Base-by-base conservation (phyloP, 768 basidiomycete genomes). In the Macrolepiota dolichaula region DNA sequence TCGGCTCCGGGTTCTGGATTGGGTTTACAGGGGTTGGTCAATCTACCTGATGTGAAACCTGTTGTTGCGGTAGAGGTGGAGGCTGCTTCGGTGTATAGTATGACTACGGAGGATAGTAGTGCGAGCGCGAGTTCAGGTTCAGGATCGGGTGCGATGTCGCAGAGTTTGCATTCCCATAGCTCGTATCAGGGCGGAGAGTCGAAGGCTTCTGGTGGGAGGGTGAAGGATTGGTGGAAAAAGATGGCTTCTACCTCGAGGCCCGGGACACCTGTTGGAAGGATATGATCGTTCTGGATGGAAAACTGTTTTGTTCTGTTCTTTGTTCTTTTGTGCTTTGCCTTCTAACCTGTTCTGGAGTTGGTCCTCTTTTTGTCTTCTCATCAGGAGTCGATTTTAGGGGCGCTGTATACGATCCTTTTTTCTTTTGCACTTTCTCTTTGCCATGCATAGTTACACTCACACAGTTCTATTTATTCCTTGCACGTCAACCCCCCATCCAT, bases 201-300 rank as follows among this genome's bases (percentile, higher is more conserved):
- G 17, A 55, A 61, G 29, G 57, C 62, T 52, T 47, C 2, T 37
- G 63, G 35, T 47, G 47, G 53, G 15, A 61, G 66, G 2, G 59
- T 70, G 29, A 70, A 57, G 57, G 66, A 57, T 6, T 70, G 69
- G 69, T 66, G 61, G 56, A 68, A 29, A 62, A 67, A 52, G 51
- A 59, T 56, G 40, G 49, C 50, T 53, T 66, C 67, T 19, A 7
- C 29, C 29, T 63, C 55, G 27, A 38, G 67, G 44, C 67, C 67
- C 54, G 55, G 42, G 37, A 68, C 67, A 25, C 67, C 53, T 12
- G 37, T 42, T 17, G 47, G 47, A 36, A n/a, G n/a, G 37, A 4
- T 54, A 9, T n/a, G 35, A 54, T 19, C 51, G 15, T 27, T 27
- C 32, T 29, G 7, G 27, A 12, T 12, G 52, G 52, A 53, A 19